Base-by-base conservation (phyloP, 106 monocot genomes). In the Dioscorea alata region DNA sequence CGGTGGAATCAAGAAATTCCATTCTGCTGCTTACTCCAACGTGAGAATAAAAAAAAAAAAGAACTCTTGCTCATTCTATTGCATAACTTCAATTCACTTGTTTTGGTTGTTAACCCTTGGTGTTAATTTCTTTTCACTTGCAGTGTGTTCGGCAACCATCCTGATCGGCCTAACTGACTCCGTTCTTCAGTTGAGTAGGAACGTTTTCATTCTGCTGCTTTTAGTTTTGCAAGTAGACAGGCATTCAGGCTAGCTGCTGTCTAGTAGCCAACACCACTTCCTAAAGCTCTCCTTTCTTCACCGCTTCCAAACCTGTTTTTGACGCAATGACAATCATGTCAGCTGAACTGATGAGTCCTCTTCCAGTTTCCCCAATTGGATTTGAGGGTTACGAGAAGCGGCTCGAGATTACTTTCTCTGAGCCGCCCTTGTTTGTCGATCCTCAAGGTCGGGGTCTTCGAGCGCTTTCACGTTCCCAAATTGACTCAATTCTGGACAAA, bases 341-440 rank as follows among this genome's bases (percentile, higher is more conserved):
- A 19, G 24, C 49, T 21, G 72, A 76, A 18, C 20, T 69, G 23
- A 50, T 59, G n/a, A 72, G 72, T 31, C 67, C 67, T 7, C 42
- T 42, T 42, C 74, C 67, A 4, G 60, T 57, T 57, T 86, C 85
- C 1, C 65, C 86, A 1, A 96, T 96, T 24, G 96, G 96, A 12
- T 97, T 97, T 34, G 96, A 96, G 80, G 96, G 96, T 16, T 96
- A 73, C 33, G 91, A 96, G 76, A 96, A 96, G 71, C 88, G 91
- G 66, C 84, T 97, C 0, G 91, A 97, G 64, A 82, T 97, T 12
- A 79, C 86, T 6, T 91, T 97, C 79, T 86, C 84, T 7, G 74
- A 78, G 22, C 83, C 85, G 2, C 76, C 83, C 24, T 23, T 90
- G 67, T 82, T 79, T 72, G 61, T 71, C 0, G 88, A 88, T 50